phyloP scores from a whole-genome alignment of 306 rosid species.

The Acacia confusa region DNA sequence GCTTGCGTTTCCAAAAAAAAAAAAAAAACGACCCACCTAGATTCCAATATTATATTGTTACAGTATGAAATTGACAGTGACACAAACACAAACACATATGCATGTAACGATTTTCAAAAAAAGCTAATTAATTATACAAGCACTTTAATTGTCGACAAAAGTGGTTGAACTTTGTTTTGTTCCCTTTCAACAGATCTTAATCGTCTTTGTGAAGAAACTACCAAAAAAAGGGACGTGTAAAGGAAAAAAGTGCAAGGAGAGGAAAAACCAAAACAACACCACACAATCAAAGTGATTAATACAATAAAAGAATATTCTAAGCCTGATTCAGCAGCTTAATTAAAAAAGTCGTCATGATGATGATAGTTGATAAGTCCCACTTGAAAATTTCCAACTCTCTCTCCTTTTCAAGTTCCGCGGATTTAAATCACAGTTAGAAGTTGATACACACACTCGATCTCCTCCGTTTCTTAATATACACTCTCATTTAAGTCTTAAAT shows the following conservation, averaged over 20 bases:
- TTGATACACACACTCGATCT: no score
- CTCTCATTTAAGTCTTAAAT: no score
- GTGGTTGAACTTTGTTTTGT: background rate
- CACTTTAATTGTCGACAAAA: conserved; percentile 3
- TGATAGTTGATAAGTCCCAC: background rate
- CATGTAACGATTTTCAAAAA: background rate
- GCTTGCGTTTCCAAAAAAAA: background rate
- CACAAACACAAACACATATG: background rate
- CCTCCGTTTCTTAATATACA: no score
- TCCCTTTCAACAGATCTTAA: background rate
- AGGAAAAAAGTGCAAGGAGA: background rate
- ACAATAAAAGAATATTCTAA: background rate
- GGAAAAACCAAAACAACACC: background rate
- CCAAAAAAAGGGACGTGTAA: background rate
- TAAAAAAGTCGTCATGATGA: background rate
- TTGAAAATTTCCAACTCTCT: background rate
- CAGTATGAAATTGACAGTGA: conserved; percentile 5
- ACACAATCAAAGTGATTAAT: background rate
- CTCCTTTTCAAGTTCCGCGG: background rate
- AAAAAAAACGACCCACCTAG: background rate
- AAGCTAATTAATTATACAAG: background rate
- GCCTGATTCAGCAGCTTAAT: background rate
- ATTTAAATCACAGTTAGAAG: background rate
- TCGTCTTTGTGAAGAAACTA: background rate
- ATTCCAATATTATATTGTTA: conserved; percentile 11